These are phyloP conservation scores for Aspergillus udagawae DNA, from an alignment of 2,329 filamentous ascomycete genomes.

Conservation along the genomic window DNA sequence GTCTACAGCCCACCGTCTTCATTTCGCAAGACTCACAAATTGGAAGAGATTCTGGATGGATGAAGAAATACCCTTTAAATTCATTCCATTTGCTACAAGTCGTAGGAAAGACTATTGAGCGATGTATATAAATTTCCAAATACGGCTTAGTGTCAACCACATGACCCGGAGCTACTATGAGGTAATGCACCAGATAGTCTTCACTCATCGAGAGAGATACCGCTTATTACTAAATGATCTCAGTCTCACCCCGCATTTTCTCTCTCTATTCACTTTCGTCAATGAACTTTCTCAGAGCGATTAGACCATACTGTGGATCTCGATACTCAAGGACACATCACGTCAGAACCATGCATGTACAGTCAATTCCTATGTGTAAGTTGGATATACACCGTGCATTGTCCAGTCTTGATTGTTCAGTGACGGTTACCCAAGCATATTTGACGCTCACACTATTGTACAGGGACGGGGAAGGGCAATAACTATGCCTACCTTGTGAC, in stretches of 20 bases:
- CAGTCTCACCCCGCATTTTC: conserved; percentile 3
- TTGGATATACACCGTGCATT: background rate
- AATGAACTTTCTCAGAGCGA: conserved; percentile 28
- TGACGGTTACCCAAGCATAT: background rate
- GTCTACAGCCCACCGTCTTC: background rate
- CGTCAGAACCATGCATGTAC: conserved; percentile 46
- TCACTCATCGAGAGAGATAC: background rate
- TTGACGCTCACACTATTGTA: background rate
- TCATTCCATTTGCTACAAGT: too few species aligned
- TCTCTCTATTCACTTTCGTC: conserved; percentile 7
- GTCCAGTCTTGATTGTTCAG: background rate
- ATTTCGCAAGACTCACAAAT: background rate
- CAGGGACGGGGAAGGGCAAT: conserved; percentile 41
- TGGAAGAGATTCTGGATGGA: background rate
- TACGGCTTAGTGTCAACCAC: background rate
- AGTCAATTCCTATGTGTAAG: conserved; percentile 53
- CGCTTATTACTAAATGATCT: background rate
- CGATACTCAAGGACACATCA: conserved; percentile 8
- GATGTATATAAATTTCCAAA: background rate
- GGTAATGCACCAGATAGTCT: background rate
- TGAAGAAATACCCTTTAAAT: background rate
- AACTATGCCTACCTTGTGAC: conserved; percentile 52
- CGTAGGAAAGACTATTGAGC: background rate
- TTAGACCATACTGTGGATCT: conserved; percentile 16
- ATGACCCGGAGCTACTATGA: background rate